Conservation (phyloP, 768 basidiomycete genomes). For the Lactarius akahatsu region DNA sequence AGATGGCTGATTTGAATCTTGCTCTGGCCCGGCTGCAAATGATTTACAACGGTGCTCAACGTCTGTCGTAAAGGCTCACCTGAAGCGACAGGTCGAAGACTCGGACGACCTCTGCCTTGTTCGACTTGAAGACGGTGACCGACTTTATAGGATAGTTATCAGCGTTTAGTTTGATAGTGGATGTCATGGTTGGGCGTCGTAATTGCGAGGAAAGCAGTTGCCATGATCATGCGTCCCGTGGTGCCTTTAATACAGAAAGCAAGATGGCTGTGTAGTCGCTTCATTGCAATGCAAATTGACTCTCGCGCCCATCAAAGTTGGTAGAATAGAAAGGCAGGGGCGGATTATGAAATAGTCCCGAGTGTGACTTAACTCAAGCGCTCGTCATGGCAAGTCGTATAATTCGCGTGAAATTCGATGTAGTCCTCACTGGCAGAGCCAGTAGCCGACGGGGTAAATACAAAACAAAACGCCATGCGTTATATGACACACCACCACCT, state of each 20-base stretch:
- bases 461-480: no score
- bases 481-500: no score
- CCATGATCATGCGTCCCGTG: no score
- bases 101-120: constrained; percentile 56
- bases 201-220: not conserved
- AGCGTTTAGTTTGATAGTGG: constrained; percentile 18
- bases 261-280: not conserved
- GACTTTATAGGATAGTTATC: constrained; percentile 50
- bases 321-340: no score
- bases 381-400: no score
- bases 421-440: no score
- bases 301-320: no score
- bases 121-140: constrained; percentile 56
- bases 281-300: no score
- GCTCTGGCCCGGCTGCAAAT: constrained; percentile 50
- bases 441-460: no score
- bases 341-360: no score
- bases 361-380: no score
- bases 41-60: not conserved
- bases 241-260: not conserved
- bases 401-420: no score
- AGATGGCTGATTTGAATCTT: constrained; percentile 51
- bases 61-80: constrained; percentile 37
- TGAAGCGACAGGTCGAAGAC: constrained; percentile 48
- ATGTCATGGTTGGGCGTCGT: constrained; percentile 1